Evolutionary conservation across 345 rosid species (phyloP), one percentile per base, ranked within the genome.

Genomic region (Orychophragmus violaceus): DNA sequence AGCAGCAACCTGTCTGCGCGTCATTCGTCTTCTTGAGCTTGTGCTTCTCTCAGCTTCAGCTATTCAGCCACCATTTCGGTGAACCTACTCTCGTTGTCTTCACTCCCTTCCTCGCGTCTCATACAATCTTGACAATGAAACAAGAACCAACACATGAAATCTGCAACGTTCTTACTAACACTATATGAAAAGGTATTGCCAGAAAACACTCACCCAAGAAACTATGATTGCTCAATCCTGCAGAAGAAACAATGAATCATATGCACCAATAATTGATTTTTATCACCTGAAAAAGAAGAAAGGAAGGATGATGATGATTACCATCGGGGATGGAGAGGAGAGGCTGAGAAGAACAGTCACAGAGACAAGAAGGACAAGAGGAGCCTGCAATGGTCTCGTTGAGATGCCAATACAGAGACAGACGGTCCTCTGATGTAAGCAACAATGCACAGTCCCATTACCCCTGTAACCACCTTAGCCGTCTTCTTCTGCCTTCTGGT

Each of bases 321-420:
- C 87, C 88, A 3, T 77, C 78, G 4, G 80, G 69, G 39, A 85
- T 63, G 21, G 81, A 78, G 68, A 82, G 80, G 23, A 84, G 79
- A 62, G 85, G 84, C 27, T 72, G 80, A 39, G 78, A 77, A 53
- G 91, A 84, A 75, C 88, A 86, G 62, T 86, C 88, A 66, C 91
- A 86, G 37, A 59, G 29, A 74, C 87, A 84, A 50, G 73, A 71
- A 59, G 83, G 84, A 17, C 88, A 86, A 53, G 76, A 48, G 16
- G 66, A 57, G 44, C 77, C 73, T 46, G 74, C 67, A 32, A 79
- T 41, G 51, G 69, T 70, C 59, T 78, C 85, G 55, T 71, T 80
- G 35, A 78, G 73, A 61, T 76, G 87, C 88, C 88, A 80, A 55
- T 80, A 81, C 48, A 86, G 51, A n/a, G 87, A 84, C 0, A n/a